A percentile compares a stretch with the other conserved stretches of the same genome.
These are phyloP conservation scores for Acer yangbiense DNA, from an alignment of 345 rosid species.

Conservation along the genomic window DNA sequence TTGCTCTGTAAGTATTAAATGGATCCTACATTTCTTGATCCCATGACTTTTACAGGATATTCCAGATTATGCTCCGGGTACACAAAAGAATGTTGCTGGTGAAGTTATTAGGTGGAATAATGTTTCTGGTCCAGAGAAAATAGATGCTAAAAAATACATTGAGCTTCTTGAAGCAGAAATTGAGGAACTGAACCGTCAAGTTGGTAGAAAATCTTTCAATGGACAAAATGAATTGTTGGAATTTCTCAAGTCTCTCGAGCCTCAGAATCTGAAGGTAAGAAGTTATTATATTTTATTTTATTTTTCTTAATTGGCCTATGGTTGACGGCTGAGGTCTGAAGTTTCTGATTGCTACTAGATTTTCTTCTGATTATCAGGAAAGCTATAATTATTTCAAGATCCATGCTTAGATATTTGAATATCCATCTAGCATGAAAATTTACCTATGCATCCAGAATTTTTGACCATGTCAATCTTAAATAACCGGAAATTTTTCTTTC, in stretches of 20 bases:
- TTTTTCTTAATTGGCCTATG: background rate
- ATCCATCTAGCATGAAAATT: background rate
- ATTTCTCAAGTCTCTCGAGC: slow-evolving; percentile 87
- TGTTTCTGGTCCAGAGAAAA: slow-evolving; percentile 84
- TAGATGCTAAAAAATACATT: slow-evolving; percentile 87
- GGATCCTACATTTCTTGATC: background rate
- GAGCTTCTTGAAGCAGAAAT: slow-evolving; percentile 96
- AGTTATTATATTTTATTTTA: slow-evolving; percentile 1
- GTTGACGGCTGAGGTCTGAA: background rate
- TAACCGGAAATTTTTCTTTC: background rate
- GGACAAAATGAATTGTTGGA: slow-evolving; percentile 88
- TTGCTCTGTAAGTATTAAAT: slow-evolving; percentile 2
- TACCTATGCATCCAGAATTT: background rate
- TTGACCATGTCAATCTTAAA: background rate
- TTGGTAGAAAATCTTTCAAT: slow-evolving; percentile 60
- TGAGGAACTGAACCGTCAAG: slow-evolving; percentile 80
- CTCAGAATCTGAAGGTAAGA: slow-evolving; percentile 90
- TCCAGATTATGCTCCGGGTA: slow-evolving; percentile 87
- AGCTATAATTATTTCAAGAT: background rate
- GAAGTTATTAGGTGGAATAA: slow-evolving; percentile 93
- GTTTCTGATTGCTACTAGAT: slow-evolving; percentile 8
- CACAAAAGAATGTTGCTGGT: slow-evolving; percentile 92
- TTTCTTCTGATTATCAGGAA: background rate
- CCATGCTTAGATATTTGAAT: background rate
- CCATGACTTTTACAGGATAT: slow-evolving; percentile 45